Percentiles rank a stretch among this genome's conserved stretches.
Conservation (phyloP, 2,329 filamentous ascomycete genomes). For the Byssothecium circinans region DNA sequence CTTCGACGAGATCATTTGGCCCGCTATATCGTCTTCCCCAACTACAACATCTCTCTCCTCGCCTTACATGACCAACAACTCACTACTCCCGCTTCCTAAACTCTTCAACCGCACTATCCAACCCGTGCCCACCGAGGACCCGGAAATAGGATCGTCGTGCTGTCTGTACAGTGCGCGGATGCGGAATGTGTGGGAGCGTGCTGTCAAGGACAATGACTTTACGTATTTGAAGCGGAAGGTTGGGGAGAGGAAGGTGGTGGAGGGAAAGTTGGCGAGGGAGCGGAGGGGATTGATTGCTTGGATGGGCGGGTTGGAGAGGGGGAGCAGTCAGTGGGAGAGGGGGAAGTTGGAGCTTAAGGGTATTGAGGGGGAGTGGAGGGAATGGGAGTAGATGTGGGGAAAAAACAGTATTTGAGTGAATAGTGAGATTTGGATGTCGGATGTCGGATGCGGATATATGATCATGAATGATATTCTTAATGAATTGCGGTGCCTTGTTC, state of each 20-base stretch:
- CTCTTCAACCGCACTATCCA: conserved; percentile 58
- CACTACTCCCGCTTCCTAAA: conserved; percentile 42
- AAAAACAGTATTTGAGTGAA: too few species aligned
- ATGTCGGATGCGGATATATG: too few species aligned
- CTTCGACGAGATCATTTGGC: conserved; percentile 77
- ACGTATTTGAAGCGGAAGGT: conserved; percentile 64
- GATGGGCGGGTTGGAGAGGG: conserved; percentile 25
- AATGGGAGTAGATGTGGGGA: too few species aligned
- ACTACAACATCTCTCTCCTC: background rate
- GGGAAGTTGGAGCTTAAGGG: background rate
- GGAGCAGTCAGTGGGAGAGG: conserved; percentile 18
- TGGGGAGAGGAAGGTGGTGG: conserved; percentile 50
- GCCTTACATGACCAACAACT: conserved; percentile 41
- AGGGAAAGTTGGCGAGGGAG: conserved; percentile 49
- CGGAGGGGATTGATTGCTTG: conserved; percentile 38
- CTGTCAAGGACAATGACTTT: conserved; percentile 68
- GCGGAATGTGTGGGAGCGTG: conserved; percentile 70
- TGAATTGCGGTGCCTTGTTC: too few species aligned
- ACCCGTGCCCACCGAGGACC: conserved; percentile 54
- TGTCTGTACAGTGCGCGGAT: conserved; percentile 82
- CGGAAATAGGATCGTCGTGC: conserved; percentile 56
- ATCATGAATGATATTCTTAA: too few species aligned
- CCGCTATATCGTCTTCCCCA: conserved; percentile 53
- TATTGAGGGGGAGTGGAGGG: background rate
- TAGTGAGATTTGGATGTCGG: too few species aligned